Percentiles rank a stretch among this genome's conserved stretches.
phyloP scores from a whole-genome alignment of 2,329 filamentous ascomycete species.

The Colletotrichum euphorbiae region DNA sequence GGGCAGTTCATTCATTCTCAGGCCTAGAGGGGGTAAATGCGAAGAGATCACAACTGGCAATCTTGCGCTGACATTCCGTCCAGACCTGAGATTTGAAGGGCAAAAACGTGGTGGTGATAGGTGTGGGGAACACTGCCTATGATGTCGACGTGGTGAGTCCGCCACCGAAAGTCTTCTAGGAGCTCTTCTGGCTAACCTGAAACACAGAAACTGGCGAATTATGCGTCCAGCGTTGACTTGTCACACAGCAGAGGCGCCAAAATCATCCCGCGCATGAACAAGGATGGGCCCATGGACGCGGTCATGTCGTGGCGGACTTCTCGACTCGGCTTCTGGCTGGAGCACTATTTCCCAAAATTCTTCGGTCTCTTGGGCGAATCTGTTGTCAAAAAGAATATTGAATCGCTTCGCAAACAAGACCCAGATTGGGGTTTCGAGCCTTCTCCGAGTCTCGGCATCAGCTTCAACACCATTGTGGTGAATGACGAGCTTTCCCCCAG shows the following conservation, averaged over 20 bases:
- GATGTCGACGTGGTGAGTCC: constrained; percentile 42
- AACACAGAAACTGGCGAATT: constrained; percentile 37
- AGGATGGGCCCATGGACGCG: constrained; percentile 41
- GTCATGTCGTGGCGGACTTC: constrained; percentile 42
- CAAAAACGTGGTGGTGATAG: constrained; percentile 44
- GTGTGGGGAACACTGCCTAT: constrained; percentile 45
- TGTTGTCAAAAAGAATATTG: not conserved
- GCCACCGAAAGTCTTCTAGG: too few species aligned
- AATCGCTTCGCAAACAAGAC: not conserved
- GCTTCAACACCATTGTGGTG: not conserved
- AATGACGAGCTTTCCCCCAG: constrained; percentile 19
- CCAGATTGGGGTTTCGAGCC: constrained; percentile 22
- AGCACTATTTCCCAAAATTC: constrained; percentile 36
- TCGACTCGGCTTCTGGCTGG: constrained; percentile 39
- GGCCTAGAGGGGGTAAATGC: constrained; percentile 42
- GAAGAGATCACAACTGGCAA: not conserved
- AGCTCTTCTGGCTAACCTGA: not conserved
- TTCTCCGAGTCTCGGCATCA: not conserved
- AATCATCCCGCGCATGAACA: constrained; percentile 41
- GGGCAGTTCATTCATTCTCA: constrained; percentile 43
- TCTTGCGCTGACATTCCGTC: not conserved
- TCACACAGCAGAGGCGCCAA: constrained; percentile 43
- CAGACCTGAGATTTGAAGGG: constrained; percentile 40
- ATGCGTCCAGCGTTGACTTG: constrained; percentile 42
- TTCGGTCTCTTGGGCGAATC: constrained; percentile 4